These are phyloP conservation scores for Russula sp. DNA, from an alignment of 768 basidiomycete genomes.

Conservation along the genomic window DNA sequence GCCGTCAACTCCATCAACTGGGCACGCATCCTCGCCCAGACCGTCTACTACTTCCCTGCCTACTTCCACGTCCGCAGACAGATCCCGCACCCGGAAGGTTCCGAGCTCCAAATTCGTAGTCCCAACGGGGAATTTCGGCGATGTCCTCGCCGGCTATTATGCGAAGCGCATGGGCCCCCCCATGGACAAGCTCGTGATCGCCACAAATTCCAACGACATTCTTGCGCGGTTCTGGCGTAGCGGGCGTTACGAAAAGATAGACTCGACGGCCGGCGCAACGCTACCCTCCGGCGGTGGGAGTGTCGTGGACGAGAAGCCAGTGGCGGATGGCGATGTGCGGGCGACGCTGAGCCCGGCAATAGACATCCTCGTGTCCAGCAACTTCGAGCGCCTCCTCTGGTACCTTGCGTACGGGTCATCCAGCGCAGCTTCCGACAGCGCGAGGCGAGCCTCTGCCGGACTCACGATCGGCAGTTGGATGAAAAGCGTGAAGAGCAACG, in stretches of 20 bases:
- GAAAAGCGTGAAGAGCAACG: slow-evolving; percentile 71
- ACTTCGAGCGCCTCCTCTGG: slow-evolving; percentile 95
- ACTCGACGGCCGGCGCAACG: slow-evolving; percentile 41
- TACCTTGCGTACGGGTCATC: slow-evolving; percentile 79
- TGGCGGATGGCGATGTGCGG: slow-evolving; percentile 57
- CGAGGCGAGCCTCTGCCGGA: slow-evolving; percentile 42
- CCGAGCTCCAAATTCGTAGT: slow-evolving; percentile 86
- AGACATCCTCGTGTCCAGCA: slow-evolving; percentile 97
- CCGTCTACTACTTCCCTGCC: slow-evolving; percentile 95
- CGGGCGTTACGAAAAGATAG: slow-evolving; percentile 84
- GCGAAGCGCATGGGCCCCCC: slow-evolving; percentile 93
- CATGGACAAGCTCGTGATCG: slow-evolving; percentile 74
- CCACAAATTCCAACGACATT: slow-evolving; percentile 97
- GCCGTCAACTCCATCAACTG: slow-evolving; percentile 99
- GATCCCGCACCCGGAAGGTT: slow-evolving; percentile 34
- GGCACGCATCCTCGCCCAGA: slow-evolving; percentile 98
- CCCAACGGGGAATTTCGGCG: slow-evolving; percentile 98
- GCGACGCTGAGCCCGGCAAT: slow-evolving; percentile 96
- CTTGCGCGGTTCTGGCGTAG: slow-evolving; percentile 90
- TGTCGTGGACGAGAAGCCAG: slow-evolving; percentile 48
- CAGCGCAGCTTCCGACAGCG: slow-evolving; percentile 31
- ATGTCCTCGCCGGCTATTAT: slow-evolving; percentile 94
- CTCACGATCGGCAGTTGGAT: slow-evolving; percentile 76
- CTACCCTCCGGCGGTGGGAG: no score
- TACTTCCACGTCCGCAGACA: slow-evolving; percentile 72